Evolutionary conservation across 495 filamentous ascomycete species (phyloP).

Genomic region (Penicillium atrosanguineum): DNA sequence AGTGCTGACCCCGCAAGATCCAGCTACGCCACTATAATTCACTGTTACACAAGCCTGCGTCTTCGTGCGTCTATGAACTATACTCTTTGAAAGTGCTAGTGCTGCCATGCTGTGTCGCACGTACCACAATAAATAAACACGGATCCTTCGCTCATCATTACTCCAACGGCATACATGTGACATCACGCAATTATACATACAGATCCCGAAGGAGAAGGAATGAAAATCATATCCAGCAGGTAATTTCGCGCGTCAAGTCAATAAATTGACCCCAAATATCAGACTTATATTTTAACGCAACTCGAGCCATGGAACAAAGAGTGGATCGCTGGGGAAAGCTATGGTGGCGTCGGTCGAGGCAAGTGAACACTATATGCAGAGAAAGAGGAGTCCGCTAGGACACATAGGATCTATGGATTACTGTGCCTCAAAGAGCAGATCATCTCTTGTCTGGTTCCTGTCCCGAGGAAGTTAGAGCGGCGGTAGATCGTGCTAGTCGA

Average conservation of each 20-base stretch:
- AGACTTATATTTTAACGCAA: slow-evolving; percentile 6
- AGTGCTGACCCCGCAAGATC: neutral
- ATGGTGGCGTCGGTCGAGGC: neutral
- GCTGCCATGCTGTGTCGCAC: neutral
- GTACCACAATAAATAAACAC: neutral
- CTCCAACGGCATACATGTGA: neutral
- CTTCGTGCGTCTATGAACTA: neutral
- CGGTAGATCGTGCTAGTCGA: slow-evolving; percentile 3
- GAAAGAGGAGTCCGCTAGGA: too few species aligned
- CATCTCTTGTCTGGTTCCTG: neutral
- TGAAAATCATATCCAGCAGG: too few species aligned
- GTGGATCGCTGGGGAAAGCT: slow-evolving; percentile 7
- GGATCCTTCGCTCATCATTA: neutral
- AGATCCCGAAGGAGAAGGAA: too few species aligned
- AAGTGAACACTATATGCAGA: too few species aligned
- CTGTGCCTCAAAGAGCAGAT: neutral
- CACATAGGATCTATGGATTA: neutral
- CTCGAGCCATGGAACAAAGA: slow-evolving; percentile 12
- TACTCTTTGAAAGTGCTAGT: neutral
- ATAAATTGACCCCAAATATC: neutral
- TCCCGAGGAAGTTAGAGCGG: slow-evolving; percentile 2
- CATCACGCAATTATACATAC: neutral
- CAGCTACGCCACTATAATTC: slow-evolving; percentile 5
- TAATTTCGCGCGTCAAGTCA: too few species aligned
- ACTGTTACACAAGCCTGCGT: neutral